Percentiles rank a stretch among this genome's conserved stretches.
These are phyloP conservation scores for Phylloporus sp. DNA, from an alignment of 768 basidiomycete species.

Conservation along the genomic window DNA sequence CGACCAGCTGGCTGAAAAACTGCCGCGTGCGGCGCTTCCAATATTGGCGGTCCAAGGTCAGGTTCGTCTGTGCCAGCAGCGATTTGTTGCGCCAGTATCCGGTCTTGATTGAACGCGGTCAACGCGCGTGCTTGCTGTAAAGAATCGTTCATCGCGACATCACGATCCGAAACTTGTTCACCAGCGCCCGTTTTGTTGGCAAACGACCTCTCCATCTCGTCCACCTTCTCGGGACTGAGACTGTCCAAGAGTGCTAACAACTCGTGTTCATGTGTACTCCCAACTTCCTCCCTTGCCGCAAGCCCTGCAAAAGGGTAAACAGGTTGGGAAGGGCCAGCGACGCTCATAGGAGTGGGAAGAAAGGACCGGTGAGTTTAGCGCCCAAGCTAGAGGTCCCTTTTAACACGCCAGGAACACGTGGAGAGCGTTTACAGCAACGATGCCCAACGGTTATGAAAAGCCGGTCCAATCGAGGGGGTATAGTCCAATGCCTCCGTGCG, in stretches of 20 bases:
- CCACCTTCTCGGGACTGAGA: slow-evolving; percentile 16
- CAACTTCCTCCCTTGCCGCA: slow-evolving; percentile 7
- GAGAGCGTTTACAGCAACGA: no score
- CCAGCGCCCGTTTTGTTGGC: no score
- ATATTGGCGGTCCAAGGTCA: not conserved
- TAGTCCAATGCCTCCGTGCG: no score
- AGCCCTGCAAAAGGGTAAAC: not conserved
- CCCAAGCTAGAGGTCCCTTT: no score
- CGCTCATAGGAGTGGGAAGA: slow-evolving; percentile 21
- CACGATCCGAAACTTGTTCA: slow-evolving; percentile 18
- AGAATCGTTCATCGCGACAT: slow-evolving; percentile 24
- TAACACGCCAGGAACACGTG: no score
- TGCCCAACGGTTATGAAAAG: no score
- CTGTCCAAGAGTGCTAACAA: slow-evolving; percentile 17
- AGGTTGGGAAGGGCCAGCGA: slow-evolving; percentile 25
- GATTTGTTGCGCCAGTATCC: slow-evolving; percentile 18
- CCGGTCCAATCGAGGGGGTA: no score
- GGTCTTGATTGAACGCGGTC: slow-evolving; percentile 17
- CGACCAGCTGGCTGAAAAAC: not conserved
- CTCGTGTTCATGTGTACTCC: slow-evolving; percentile 26
- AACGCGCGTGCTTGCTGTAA: slow-evolving; percentile 23
- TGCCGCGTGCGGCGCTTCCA: not conserved
- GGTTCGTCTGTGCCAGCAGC: slow-evolving; percentile 12
- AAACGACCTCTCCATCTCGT: slow-evolving; percentile 15
- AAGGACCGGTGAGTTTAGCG: slow-evolving; percentile 1